These are phyloP conservation scores for Candida peoriensis DNA, from an alignment of 805 yeast species.

Conservation along the genomic window DNA sequence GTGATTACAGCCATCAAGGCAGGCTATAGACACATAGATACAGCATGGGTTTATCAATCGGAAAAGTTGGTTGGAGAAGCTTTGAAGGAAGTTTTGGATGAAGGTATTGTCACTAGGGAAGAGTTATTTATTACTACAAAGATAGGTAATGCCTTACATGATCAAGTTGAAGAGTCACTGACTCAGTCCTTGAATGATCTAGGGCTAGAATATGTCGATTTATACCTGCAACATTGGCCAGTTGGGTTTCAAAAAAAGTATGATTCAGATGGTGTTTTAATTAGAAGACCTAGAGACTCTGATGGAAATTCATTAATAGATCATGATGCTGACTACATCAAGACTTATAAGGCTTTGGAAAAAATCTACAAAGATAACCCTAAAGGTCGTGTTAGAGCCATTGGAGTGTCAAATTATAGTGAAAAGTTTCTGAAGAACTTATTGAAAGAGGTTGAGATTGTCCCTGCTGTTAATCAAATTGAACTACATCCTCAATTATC, in stretches of 20 bases:
- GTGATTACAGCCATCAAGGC: slow-evolving; percentile 34
- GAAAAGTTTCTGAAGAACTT: background rate
- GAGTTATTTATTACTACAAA: slow-evolving; percentile 71
- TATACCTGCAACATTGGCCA: slow-evolving; percentile 84
- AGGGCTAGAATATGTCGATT: slow-evolving; percentile 71
- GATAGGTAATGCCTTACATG: slow-evolving; percentile 45
- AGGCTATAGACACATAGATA: slow-evolving; percentile 63
- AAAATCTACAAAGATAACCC: slow-evolving; percentile 9
- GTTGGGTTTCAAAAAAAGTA: slow-evolving; percentile 38
- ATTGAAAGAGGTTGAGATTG: background rate
- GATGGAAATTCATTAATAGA: slow-evolving; percentile 45
- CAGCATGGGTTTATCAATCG: slow-evolving; percentile 52
- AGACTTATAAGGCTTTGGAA: slow-evolving; percentile 21
- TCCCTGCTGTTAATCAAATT: slow-evolving; percentile 2
- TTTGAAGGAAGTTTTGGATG: slow-evolving; percentile 43
- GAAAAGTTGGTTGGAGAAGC: slow-evolving; percentile 55
- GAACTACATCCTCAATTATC: slow-evolving; percentile 2
- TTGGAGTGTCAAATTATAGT: slow-evolving; percentile 9
- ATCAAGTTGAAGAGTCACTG: slow-evolving; percentile 46
- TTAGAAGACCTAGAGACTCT: slow-evolving; percentile 4
- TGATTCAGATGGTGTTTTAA: slow-evolving; percentile 31
- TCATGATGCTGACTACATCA: slow-evolving; percentile 36
- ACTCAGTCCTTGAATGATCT: slow-evolving; percentile 55
- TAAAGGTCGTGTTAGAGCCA: slow-evolving; percentile 26
- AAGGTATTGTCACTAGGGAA: slow-evolving; percentile 57